Conservation (phyloP, 2,329 filamentous ascomycete genomes). For the Penicillium sp. region DNA sequence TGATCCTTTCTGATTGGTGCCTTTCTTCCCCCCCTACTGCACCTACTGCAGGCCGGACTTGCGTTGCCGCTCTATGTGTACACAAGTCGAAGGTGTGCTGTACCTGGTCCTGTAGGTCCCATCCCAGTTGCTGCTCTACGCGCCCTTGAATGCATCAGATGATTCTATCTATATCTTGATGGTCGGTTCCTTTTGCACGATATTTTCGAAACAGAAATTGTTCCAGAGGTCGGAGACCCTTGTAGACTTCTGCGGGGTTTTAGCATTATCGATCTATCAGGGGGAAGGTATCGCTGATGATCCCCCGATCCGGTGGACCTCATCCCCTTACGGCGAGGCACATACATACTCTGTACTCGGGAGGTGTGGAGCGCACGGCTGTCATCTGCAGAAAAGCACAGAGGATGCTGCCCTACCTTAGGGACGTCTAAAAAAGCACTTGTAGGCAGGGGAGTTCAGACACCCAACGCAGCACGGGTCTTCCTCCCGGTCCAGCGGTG, state of each 20-base stretch:
- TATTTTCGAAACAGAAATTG: constrained; percentile 15
- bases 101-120: not conserved
- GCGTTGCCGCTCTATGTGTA: constrained; percentile 8
- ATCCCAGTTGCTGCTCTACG: not conserved
- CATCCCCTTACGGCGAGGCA: constrained; percentile 6
- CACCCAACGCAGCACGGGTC: constrained; percentile 19
- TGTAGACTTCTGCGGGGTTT: constrained; percentile 10
- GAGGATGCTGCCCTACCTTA: not conserved
- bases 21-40: not conserved
- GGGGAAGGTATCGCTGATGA: constrained; percentile 1
- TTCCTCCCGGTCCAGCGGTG: constrained; percentile 20
- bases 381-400: constrained; percentile 3
- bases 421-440: not conserved
- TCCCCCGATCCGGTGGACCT: constrained; percentile 5
- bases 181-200: constrained; percentile 13
- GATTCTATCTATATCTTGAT: not conserved
- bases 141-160: not conserved
- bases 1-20: constrained; percentile 23
- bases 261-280: constrained; percentile 6
- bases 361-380: constrained; percentile 7
- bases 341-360: not conserved
- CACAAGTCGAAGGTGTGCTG: not conserved
- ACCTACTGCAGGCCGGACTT: constrained; percentile 18
- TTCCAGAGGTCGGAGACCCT: constrained; percentile 3
- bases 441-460: constrained; percentile 9